Evolutionary conservation across 1,139 yeast genomes (phyloP).

Genomic region (Lodderomyces jiufengensis): DNA sequence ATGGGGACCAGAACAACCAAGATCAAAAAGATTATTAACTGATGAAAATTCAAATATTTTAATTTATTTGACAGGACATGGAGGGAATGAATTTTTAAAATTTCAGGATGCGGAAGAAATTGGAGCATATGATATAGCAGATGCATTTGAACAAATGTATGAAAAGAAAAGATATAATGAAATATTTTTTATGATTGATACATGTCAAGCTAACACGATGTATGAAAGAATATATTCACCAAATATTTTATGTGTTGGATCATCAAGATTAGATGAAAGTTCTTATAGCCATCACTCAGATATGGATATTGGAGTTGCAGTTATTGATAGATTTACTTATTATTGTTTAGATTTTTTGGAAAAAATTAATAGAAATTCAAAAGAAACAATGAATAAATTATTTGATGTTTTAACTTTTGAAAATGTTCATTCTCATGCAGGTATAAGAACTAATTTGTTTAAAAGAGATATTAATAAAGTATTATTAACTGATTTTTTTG

Average conservation of each 20-base stretch:
- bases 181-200: slow-evolving; percentile 94
- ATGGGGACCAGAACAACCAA: slow-evolving; percentile 92
- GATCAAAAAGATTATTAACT: slow-evolving; percentile 83
- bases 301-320: slow-evolving; percentile 94
- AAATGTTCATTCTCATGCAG: slow-evolving; percentile 88
- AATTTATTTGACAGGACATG: slow-evolving; percentile 96
- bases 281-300: slow-evolving; percentile 96
- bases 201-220: slow-evolving; percentile 99
- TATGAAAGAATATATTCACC: slow-evolving; percentile 90
- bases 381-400: slow-evolving; percentile 72
- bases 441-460: slow-evolving; percentile 79
- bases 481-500: slow-evolving; percentile 87
- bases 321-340: slow-evolving; percentile 92
- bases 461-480: slow-evolving; percentile 66
- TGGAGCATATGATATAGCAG: slow-evolving; percentile 92
- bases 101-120: slow-evolving; percentile 99
- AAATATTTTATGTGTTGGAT: slow-evolving; percentile 88
- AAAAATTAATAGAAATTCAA: slow-evolving; percentile 68
- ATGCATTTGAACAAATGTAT: slow-evolving; percentile 96
- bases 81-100: slow-evolving; percentile 94
- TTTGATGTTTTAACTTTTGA: slow-evolving; percentile 82
- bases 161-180: slow-evolving; percentile 94
- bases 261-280: slow-evolving; percentile 84
- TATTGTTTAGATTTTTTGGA: slow-evolving; percentile 88
- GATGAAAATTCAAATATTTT: slow-evolving; percentile 93